Evolutionary conservation across 257 asterid species (phyloP).

Genomic region (Solanum paucissectum): DNA sequence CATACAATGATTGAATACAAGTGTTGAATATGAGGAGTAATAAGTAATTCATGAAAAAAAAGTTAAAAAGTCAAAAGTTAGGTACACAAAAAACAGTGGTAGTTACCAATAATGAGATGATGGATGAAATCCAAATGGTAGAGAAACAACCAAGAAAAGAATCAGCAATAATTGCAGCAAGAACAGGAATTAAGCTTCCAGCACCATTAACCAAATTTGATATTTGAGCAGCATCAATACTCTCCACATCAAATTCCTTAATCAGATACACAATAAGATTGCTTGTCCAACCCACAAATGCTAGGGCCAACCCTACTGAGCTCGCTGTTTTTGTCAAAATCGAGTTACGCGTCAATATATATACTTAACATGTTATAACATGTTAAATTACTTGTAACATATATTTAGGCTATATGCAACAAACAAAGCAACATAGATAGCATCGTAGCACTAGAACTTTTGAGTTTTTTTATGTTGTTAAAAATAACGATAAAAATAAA

Average conservation of each 20-base stretch:
- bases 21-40: no score
- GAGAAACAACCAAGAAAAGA: constrained; percentile 39
- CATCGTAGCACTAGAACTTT: background rate
- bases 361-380: no score
- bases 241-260: constrained; percentile 20
- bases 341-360: background rate
- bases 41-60: no score
- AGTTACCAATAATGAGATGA: constrained; percentile 31
- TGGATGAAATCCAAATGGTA: constrained; percentile 36
- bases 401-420: background rate
- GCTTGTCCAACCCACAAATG: constrained; percentile 25
- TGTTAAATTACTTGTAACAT: background rate
- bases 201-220: constrained; percentile 21
- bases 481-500: background rate
- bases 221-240: constrained; percentile 28
- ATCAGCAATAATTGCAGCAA: constrained; percentile 41
- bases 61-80: no score
- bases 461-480: background rate
- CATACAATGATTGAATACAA: no score
- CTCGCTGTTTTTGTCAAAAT: constrained; percentile 18
- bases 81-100: background rate
- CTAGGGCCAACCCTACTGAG: constrained; percentile 18
- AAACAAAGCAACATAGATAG: background rate
- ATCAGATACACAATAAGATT: constrained; percentile 39
- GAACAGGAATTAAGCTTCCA: constrained; percentile 19